Evolutionary conservation across 768 basidiomycete genomes (phyloP).

Genomic region (Asterophora lycoperdoides): DNA sequence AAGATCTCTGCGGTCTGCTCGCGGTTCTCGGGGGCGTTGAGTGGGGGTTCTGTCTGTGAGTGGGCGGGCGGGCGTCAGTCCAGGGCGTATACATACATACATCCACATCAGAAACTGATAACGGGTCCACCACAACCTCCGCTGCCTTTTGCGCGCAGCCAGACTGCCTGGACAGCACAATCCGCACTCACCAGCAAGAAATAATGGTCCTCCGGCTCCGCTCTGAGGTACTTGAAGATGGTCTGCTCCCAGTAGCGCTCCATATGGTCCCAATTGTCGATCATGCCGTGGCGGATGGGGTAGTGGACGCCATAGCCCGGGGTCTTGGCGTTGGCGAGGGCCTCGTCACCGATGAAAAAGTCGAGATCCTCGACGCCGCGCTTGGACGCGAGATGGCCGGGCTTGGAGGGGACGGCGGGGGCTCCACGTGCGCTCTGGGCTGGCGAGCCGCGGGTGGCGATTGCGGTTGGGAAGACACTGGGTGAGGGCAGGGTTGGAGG

Average conservation of each 20-base stretch:
- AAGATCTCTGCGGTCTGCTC: constrained; percentile 99
- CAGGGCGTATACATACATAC: no score
- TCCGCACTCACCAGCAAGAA: constrained; percentile 78
- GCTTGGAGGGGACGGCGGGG: constrained; percentile 78
- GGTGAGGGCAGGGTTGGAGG: neutral
- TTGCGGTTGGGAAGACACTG: constrained; percentile 97
- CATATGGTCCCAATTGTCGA: constrained; percentile 99
- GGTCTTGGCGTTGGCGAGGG: constrained; percentile 92
- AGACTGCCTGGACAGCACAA: neutral
- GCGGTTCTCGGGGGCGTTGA: constrained; percentile 97
- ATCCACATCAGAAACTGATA: neutral
- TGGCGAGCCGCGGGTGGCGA: constrained; percentile 80
- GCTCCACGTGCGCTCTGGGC: constrained; percentile 55
- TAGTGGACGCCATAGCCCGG: constrained; percentile 92
- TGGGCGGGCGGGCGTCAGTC: no score
- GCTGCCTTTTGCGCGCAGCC: no score
- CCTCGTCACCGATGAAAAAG: constrained; percentile 99
- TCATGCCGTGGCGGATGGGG: constrained; percentile 96
- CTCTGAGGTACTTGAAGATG: constrained; percentile 98
- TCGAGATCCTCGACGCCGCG: constrained; percentile 98
- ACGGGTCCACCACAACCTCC: no score
- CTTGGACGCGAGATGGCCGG: constrained; percentile 91
- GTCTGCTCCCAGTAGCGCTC: constrained; percentile 99
- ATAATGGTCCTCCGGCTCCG: constrained; percentile 98
- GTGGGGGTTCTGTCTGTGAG: constrained; percentile 96